A percentile compares a stretch with the other conserved stretches of the same genome.
phyloP scores from a whole-genome alignment of 352 stramenopile genomes.

The Phytophthora citrophthora region DNA sequence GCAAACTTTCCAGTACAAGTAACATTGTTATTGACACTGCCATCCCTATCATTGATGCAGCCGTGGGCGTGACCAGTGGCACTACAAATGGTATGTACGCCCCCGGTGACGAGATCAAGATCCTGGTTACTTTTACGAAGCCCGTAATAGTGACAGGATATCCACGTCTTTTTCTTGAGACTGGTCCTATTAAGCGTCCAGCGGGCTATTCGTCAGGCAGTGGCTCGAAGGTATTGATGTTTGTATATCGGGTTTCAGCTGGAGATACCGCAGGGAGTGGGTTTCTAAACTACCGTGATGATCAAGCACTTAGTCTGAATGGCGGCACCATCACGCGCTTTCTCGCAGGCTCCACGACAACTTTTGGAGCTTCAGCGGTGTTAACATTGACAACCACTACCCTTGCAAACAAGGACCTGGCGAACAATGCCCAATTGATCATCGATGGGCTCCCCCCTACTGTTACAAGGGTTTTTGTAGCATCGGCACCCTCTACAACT shows the following conservation, averaged over 20 bases:
- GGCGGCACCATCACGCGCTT: conserved; percentile 62
- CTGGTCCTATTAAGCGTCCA: conserved; percentile 66
- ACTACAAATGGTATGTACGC: conserved; percentile 68
- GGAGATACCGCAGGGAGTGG: conserved; percentile 62
- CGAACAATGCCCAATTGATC: conserved; percentile 55
- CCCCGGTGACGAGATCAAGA: conserved; percentile 66
- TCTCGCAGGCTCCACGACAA: conserved; percentile 10
- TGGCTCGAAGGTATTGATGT: conserved; percentile 65
- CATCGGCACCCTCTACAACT: conserved; percentile 39
- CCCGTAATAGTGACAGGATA: conserved; percentile 71
- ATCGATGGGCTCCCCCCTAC: conserved; percentile 63
- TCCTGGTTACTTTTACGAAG: conserved; percentile 81
- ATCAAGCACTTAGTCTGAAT: conserved; percentile 68
- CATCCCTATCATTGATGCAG: conserved; percentile 56
- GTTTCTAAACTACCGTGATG: conserved; percentile 74
- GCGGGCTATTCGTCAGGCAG: conserved; percentile 70
- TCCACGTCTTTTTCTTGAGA: conserved; percentile 77
- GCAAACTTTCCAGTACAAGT: conserved; percentile 63
- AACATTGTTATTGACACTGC: conserved; percentile 70
- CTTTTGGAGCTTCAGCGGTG: conserved; percentile 25
- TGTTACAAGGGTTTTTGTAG: conserved; percentile 48
- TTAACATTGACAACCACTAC: conserved; percentile 51
- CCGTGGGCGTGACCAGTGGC: conserved; percentile 58
- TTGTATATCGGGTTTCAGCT: conserved; percentile 74
- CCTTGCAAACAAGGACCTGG: conserved; percentile 42